Evolutionary conservation across 108 stramenopile genomes (phyloP), one percentile per base, ranked within the genome.

Genomic region (Nitzschia sp.): DNA sequence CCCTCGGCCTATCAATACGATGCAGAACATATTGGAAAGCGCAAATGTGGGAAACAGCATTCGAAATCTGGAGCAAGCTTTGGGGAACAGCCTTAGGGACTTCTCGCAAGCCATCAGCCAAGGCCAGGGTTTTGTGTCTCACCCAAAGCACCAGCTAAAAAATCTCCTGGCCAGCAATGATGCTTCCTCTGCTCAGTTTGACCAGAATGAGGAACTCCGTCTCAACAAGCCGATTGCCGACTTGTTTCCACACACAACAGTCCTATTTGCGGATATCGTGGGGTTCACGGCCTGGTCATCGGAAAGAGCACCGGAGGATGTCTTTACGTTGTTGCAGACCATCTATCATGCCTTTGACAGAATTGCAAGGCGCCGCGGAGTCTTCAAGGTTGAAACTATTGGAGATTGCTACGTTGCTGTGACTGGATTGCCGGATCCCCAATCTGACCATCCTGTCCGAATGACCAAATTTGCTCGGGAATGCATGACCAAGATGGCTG

Each of bases 231-330:
- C 68, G 27, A 82, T 85, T 58, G 80, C 84, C 6, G 83, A 84
- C 74, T 76, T 75, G 62, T 84, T 75, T 69, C 77, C 80, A 25
- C 78, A 84, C 48, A 70, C 68, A 1, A 81, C 80, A 28, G 79
- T 82, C 33, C n/a, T 38, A 11, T 73, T 66, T 58, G 57, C 72
- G 0, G 84, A 85, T 52, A 85, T 85, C 74, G 81, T 82, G 11
- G 84, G 84, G 0, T 85, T 85, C 61, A 85, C 81, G 31, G 65
- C 72, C 11, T 59, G 66, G 66, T 67, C 78, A 26, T 78, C 75
- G 0, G 57, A 55, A 26, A 70, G 79, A 61, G 50, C 72, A 22
- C 84, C 84, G 4, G 63, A 53, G 32, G 70, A 78, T 6, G 78
- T 85, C 25, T 73, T 73, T 34, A 45, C 55, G n/a, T 33, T 73